A percentile compares a stretch with the other conserved stretches of the same genome.
Evolutionary conservation across 306 rosid genomes (phyloP).

Genomic region (Acacia confusa): DNA sequence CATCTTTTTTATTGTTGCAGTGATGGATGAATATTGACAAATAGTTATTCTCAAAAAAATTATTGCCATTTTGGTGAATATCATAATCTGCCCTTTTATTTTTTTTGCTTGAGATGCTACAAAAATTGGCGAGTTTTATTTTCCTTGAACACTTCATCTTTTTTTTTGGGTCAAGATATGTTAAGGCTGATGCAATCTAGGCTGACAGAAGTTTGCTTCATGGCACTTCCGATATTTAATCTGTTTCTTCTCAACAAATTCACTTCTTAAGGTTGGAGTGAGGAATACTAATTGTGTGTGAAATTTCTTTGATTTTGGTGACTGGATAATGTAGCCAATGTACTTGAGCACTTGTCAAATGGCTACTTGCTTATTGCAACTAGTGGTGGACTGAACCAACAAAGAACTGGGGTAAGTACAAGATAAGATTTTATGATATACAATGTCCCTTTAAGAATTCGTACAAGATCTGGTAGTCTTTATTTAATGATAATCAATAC

Average conservation of each 20-base stretch:
- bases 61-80: too few relatives aligned
- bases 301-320: conserved; percentile 21
- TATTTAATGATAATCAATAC: neutral
- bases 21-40: neutral
- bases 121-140: neutral
- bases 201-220: conserved; percentile 1
- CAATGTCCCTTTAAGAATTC: neutral
- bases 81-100: neutral
- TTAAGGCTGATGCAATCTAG: neutral
- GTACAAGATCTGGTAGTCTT: neutral
- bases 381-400: conserved; percentile 97
- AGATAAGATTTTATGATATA: conserved; percentile 23
- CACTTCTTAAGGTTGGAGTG: neutral
- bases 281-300: conserved; percentile 19
- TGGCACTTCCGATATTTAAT: neutral
- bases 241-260: neutral
- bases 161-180: conserved; percentile 1
- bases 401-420: conserved; percentile 90
- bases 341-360: conserved; percentile 59
- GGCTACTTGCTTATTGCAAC: conserved; percentile 95
- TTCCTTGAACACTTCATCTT: neutral
- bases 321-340: conserved; percentile 56
- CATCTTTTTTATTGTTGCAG: neutral
- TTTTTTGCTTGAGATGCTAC: neutral
- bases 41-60: too few relatives aligned